A percentile compares a stretch with the other conserved stretches of the same genome.
Conservation (phyloP, 768 basidiomycete species). For the Psilocybe cyanescens region DNA sequence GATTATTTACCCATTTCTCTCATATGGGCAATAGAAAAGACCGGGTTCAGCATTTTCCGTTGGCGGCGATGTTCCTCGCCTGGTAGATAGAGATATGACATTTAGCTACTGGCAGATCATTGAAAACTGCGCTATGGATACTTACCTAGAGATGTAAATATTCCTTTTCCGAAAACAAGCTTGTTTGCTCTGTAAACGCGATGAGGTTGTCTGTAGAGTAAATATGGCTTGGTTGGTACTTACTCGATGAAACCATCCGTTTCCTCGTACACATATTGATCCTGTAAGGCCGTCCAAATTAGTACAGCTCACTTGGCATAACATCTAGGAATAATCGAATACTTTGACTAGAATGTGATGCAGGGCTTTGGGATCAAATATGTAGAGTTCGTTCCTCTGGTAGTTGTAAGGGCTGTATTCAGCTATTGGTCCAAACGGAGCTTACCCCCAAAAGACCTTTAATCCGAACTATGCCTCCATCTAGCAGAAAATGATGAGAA, state of each 20-base stretch:
- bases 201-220: background rate
- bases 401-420: background rate
- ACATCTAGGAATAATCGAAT: background rate
- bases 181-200: slow-evolving; percentile 11
- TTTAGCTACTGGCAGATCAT: background rate
- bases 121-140: too few species aligned
- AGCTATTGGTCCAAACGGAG: background rate
- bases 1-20: slow-evolving; percentile 32
- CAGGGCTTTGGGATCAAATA: slow-evolving; percentile 48
- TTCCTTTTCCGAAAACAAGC: slow-evolving; percentile 26
- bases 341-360: slow-evolving; percentile 48
- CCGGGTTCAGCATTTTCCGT: slow-evolving; percentile 47
- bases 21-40: slow-evolving; percentile 46
- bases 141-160: slow-evolving; percentile 28
- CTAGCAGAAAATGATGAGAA: slow-evolving; percentile 11
- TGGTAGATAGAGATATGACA: slow-evolving; percentile 12
- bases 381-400: slow-evolving; percentile 37
- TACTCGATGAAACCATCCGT: slow-evolving; percentile 30
- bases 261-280: slow-evolving; percentile 34
- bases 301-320: background rate
- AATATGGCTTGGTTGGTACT: background rate
- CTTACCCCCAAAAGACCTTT: slow-evolving; percentile 36
- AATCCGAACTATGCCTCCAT: slow-evolving; percentile 34
- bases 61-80: slow-evolving; percentile 46
- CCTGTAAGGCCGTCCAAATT: slow-evolving; percentile 18